Base-by-base conservation (phyloP, 1,284 basidiomycete species). In the Heterobasidion occidentale region DNA sequence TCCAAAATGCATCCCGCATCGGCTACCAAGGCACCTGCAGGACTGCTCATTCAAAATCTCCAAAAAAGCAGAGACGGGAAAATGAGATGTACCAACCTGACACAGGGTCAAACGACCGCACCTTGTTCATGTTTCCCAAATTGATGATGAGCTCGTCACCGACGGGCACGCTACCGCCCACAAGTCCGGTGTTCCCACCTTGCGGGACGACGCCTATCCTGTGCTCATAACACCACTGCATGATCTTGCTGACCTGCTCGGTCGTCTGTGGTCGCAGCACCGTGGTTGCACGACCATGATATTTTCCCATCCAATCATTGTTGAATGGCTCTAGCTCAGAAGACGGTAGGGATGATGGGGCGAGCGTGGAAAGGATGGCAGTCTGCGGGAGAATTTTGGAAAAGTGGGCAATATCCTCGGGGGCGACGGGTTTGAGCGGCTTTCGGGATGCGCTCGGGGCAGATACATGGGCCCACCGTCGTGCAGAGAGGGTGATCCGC, bases 281-380 rank as follows among this genome's bases (percentile, higher is more conserved):
- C 27, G 94, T 90, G 35, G 84, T 84, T 19, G 92, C 84, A 45
- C 79, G 74, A 19, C 96, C 97, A 58, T 82, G 81, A 70, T 97
- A 98, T 72, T 98, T 98, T 67, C 90, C 88, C 90, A 98, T 94
- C 96, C 96, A 99, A 71, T 99, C 96, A 63, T 83, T 78, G 71
- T 99, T 99, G 78, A 83, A 98, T 0, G 74, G 77, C 17, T 81
- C 79, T 38, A 98, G 80, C 62, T 98, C 95, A 11, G 88, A 82
- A 3, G 73, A 52, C 14, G 79, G 58, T 15, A 72, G 65, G 7
- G 78, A 71, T 46, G 63, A 62, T 12, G 85, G 77, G 36, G 81
- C 64, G 6, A 88, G 74, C 12, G 86, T 86, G 35, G 88, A 85
- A 20, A 90, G 71, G 57, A 90, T 78, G 46, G 83, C 78, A 9